Percentiles rank a stretch among this genome's conserved stretches.
phyloP scores from a whole-genome alignment of 2,329 filamentous ascomycete species.

The Xylariaceae sp. region DNA sequence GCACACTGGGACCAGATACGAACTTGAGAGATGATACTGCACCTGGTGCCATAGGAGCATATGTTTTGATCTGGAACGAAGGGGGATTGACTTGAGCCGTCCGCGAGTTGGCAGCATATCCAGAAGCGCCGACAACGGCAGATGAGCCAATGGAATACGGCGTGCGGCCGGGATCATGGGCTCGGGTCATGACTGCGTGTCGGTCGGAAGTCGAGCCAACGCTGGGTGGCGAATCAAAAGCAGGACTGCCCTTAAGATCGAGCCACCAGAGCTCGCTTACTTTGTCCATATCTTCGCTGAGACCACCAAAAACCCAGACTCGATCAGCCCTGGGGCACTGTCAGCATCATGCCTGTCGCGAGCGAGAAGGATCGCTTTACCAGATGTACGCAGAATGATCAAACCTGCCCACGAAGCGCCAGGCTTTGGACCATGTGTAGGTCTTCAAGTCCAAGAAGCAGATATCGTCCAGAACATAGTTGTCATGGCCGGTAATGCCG shows the following conservation, averaged over 20 bases:
- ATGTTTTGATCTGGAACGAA: conserved; percentile 65
- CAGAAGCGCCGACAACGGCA: conserved; percentile 55
- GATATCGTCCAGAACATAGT: conserved; percentile 89
- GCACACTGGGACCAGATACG: conserved; percentile 79
- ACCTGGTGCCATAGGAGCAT: conserved; percentile 82
- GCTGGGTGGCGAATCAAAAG: conserved; percentile 70
- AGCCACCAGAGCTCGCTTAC: conserved; percentile 97
- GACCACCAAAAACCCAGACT: conserved; percentile 93
- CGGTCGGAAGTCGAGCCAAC: conserved; percentile 50
- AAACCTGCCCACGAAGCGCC: conserved; percentile 92
- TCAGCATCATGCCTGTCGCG: conserved; percentile 12
- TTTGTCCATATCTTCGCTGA: conserved; percentile 96
- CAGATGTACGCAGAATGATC: conserved; percentile 95
- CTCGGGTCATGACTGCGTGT: conserved; percentile 38
- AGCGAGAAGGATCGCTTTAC: conserved; percentile 32
- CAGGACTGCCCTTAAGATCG: conserved; percentile 85
- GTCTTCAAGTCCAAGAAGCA: conserved; percentile 97
- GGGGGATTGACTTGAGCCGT: conserved; percentile 65
- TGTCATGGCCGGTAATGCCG: conserved; percentile 91
- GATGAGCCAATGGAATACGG: conserved; percentile 50
- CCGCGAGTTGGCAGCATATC: conserved; percentile 66
- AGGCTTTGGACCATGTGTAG: conserved; percentile 94
- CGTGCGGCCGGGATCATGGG: conserved; percentile 50
- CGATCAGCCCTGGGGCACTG: conserved; percentile 58
- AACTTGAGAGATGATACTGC: conserved; percentile 89